Evolutionary conservation across 148 eudicot species (phyloP).

Genomic region (Diospyros kaki): DNA sequence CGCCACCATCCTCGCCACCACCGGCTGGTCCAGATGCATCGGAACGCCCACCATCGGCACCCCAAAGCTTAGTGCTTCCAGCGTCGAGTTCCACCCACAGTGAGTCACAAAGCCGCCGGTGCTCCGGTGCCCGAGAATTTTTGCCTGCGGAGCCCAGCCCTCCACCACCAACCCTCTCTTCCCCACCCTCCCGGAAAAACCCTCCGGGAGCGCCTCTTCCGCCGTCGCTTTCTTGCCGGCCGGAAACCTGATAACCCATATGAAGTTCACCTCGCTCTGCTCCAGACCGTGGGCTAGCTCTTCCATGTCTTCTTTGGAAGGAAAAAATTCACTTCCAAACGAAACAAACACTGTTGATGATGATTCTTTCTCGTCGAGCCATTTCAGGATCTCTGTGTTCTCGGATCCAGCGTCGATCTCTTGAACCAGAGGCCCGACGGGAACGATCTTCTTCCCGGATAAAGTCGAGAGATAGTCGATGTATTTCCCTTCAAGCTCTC

Average conservation of each 20-base stretch:
- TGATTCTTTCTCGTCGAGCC: slow-evolving; percentile 22
- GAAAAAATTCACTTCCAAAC: slow-evolving; percentile 30
- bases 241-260: slow-evolving; percentile 29
- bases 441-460: slow-evolving; percentile 9
- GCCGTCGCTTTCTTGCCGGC: slow-evolving; percentile 8
- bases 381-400: slow-evolving; percentile 8
- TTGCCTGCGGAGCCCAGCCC: slow-evolving; percentile 34
- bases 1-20: slow-evolving; percentile 9
- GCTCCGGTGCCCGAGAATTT: slow-evolving; percentile 22
- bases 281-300: slow-evolving; percentile 32
- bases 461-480: slow-evolving; percentile 8
- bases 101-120: slow-evolving; percentile 34
- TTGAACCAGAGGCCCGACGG: slow-evolving; percentile 26
- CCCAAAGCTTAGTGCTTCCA: slow-evolving; percentile 20
- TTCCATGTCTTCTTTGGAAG: slow-evolving; percentile 20
- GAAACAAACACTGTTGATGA: slow-evolving; percentile 24
- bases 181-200: slow-evolving; percentile 15
- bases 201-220: slow-evolving; percentile 17
- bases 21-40: slow-evolving; percentile 11
- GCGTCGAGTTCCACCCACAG: slow-evolving; percentile 29
- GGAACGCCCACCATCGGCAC: slow-evolving; percentile 21
- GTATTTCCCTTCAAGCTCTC: slow-evolving; percentile 26
- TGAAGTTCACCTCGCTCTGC: slow-evolving; percentile 25
- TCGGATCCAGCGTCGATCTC: not conserved
- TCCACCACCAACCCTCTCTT: slow-evolving; percentile 26